Conservation (phyloP, 768 basidiomycete species). For the Botryobasidium botryosum region DNA sequence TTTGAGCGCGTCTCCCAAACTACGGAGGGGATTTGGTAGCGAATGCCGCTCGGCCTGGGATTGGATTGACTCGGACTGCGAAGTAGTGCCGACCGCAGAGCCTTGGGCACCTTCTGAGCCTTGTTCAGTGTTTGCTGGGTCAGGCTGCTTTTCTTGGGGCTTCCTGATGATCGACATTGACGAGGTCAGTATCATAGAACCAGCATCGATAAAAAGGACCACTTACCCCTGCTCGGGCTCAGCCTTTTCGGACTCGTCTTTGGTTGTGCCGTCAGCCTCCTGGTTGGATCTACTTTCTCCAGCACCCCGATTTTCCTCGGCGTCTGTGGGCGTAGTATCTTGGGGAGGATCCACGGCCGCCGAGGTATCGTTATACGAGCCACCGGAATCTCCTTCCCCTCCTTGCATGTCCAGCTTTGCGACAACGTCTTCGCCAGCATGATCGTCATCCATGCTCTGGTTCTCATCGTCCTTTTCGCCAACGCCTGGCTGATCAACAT, state of each 20-base stretch:
- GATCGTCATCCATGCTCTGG: constrained; percentile 5
- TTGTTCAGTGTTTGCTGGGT: background rate
- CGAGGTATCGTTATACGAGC: constrained; percentile 10
- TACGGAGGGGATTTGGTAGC: constrained; percentile 47
- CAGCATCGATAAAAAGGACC: background rate
- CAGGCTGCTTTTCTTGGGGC: background rate
- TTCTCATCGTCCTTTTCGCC: background rate
- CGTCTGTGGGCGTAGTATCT: too few relatives aligned
- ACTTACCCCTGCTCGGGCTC: too few relatives aligned
- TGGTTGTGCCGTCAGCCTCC: constrained; percentile 14
- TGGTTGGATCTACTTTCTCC: too few relatives aligned
- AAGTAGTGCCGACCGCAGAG: constrained; percentile 13
- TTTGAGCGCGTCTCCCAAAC: constrained; percentile 66
- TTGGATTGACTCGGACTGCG: background rate
- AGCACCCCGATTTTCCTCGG: too few relatives aligned
- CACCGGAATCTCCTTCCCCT: constrained; percentile 21
- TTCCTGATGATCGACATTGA: background rate
- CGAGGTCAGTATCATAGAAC: background rate
- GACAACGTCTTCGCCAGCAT: constrained; percentile 8
- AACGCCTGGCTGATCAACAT: background rate
- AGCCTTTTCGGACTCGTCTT: too few relatives aligned
- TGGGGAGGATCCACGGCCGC: constrained; percentile 7
- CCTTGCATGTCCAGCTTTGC: constrained; percentile 18
- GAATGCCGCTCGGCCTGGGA: background rate
- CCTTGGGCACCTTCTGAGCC: constrained; percentile 7